A percentile compares a stretch with the other conserved stretches of the same genome.
phyloP scores from a whole-genome alignment of 1,284 basidiomycete species.

The Heterobasidion irregulare region DNA sequence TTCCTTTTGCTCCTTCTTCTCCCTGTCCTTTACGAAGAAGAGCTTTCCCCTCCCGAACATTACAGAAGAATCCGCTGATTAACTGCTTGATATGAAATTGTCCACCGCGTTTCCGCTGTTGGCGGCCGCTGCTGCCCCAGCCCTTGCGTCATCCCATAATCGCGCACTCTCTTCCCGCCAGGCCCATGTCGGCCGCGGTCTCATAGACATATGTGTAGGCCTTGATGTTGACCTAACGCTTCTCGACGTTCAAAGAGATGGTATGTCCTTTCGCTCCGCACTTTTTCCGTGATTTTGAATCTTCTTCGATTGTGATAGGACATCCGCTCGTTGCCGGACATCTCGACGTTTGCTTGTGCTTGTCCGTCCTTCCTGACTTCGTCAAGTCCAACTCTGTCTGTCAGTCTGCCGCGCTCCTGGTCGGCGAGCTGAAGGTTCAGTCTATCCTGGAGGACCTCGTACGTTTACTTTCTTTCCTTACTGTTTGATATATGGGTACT shows the following conservation, averaged over 20 bases:
- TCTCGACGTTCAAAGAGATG: constrained; percentile 5
- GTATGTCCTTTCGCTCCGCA: constrained; percentile 1
- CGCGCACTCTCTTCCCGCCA: constrained; percentile 8
- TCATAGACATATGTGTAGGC: constrained; percentile 14
- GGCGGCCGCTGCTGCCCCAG: not conserved
- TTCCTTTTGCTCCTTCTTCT: not conserved
- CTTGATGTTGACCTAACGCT: constrained; percentile 14
- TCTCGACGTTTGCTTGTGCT: constrained; percentile 15
- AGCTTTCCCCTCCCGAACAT: too few relatives aligned
- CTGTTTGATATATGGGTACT: not conserved
- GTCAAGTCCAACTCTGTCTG: constrained; percentile 10
- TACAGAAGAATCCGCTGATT: too few relatives aligned
- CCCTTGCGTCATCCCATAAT: constrained; percentile 1
- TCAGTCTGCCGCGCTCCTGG: constrained; percentile 7
- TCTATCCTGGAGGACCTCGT: constrained; percentile 10
- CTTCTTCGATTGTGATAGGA: constrained; percentile 3
- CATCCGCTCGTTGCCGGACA: constrained; percentile 11
- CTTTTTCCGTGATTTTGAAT: not conserved
- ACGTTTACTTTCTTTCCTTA: constrained; percentile 1
- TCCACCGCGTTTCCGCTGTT: not conserved
- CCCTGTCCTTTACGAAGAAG: too few relatives aligned
- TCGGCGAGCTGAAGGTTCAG: constrained; percentile 7
- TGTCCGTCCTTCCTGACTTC: constrained; percentile 15
- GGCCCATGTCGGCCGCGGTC: constrained; percentile 10
- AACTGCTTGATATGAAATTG: not conserved